Base-by-base conservation (phyloP, 2,329 filamentous ascomycete genomes). In the Thielaviopsis punctulata region DNA sequence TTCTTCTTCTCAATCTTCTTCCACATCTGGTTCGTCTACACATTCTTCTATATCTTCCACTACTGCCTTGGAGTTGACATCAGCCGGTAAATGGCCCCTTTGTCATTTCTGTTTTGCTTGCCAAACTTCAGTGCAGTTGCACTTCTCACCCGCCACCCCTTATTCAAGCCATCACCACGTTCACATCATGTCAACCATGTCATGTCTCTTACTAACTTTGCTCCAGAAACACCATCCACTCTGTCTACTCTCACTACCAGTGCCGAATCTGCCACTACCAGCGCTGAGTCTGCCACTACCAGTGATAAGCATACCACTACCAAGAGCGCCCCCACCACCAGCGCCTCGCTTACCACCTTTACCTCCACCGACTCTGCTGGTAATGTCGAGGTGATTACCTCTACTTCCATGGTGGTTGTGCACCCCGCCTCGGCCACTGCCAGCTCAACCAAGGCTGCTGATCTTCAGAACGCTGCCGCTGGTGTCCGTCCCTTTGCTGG, bases 321-420 rank as follows among this genome's bases (percentile, higher is more conserved):
- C 4, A 64, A 41, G n/a, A 6, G 13, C 8, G 2, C 36, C n/a
- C 64, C 21, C 62, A 58, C 5, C 68, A 59, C 56, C 57, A 64
- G 25, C 59, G 49, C 41, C 18, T 72, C 52, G 55, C 62, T 6
- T 59, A 65, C 51, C 22, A 71, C 69, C 0, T 62, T 63, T 55
- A 76, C 72, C n/a, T 70, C 69, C 6, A 73, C 71, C 6, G 60
- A 68, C 33, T 58, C 63, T 12, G 62, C 72, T 48, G 73, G 73
- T 23, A 67, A 64, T 27, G 63, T 70, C 51, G 67, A 67, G 2
- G 65, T 69, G 12, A 62, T 74, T 48, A 75, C 72, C 10, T 66
- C 66, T n/a, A 75, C 72, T 1, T 72, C 71, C 0, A 71, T 65
- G 59, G 72, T 75, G 2, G 67, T 64, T 21, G 68, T 70, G 39